A percentile compares a stretch with the other conserved stretches of the same genome.
These are phyloP conservation scores for Trichosporon asahii DNA, from an alignment of 1,284 basidiomycete genomes.

Conservation along the genomic window DNA sequence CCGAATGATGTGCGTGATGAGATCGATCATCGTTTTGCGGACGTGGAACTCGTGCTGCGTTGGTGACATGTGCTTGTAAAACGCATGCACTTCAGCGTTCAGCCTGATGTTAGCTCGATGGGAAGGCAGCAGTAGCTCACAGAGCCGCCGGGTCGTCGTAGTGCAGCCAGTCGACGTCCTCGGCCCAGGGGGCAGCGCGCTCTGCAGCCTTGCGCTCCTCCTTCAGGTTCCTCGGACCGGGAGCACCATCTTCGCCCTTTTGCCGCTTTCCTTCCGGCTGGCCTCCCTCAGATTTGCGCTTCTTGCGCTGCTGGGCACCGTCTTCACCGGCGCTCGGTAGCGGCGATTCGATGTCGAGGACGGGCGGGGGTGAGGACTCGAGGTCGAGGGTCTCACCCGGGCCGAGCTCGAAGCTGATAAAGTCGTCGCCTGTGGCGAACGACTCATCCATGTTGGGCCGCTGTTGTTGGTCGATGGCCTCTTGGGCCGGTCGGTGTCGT, in stretches of 20 bases:
- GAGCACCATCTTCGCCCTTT: constrained; percentile 23
- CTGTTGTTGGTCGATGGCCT: neutral
- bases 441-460: constrained; percentile 10
- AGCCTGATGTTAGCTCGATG: constrained; percentile 57
- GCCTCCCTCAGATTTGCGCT: neutral
- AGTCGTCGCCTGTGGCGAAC: constrained; percentile 22
- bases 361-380: neutral
- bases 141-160: constrained; percentile 75
- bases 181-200: constrained; percentile 73
- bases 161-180: constrained; percentile 70
- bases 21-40: constrained; percentile 68
- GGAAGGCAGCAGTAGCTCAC: constrained; percentile 54
- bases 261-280: constrained; percentile 5
- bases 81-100: constrained; percentile 78
- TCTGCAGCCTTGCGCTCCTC: constrained; percentile 61
- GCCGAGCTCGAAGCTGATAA: constrained; percentile 19
- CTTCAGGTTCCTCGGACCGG: constrained; percentile 59
- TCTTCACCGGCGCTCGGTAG: neutral
- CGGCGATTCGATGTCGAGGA: neutral
- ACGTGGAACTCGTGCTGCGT: constrained; percentile 79
- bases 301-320: neutral
- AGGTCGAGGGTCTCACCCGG: neutral
- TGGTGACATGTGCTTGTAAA: constrained; percentile 82
- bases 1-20: constrained; percentile 67
- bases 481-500: constrained; percentile 8